These are phyloP conservation scores for Saccharomycopsis crataegensis DNA, from an alignment of 1,139 yeast genomes.

Conservation along the genomic window DNA sequence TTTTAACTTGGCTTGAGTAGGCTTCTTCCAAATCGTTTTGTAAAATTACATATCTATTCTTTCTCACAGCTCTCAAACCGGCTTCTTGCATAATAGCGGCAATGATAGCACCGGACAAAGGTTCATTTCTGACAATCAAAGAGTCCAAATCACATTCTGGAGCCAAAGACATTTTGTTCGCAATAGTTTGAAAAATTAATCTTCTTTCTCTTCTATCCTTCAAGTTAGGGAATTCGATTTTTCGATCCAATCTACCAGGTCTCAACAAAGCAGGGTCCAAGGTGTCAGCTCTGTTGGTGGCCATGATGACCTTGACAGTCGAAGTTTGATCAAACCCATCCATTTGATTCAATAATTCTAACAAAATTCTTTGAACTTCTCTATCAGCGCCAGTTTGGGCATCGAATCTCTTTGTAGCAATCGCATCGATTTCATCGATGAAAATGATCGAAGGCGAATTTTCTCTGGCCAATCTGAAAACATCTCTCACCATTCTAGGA, in stretches of 20 bases:
- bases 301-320: slow-evolving; percentile 97
- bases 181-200: slow-evolving; percentile 89
- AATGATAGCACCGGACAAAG: slow-evolving; percentile 93
- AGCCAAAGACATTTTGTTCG: slow-evolving; percentile 95
- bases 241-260: slow-evolving; percentile 98
- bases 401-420: slow-evolving; percentile 97
- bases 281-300: slow-evolving; percentile 97
- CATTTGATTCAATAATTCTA: slow-evolving; percentile 96
- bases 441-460: slow-evolving; percentile 95
- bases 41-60: slow-evolving; percentile 91
- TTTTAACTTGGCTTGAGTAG: slow-evolving; percentile 90
- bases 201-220: slow-evolving; percentile 98
- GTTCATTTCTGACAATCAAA: slow-evolving; percentile 90
- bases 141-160: slow-evolving; percentile 97
- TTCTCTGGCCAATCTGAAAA: slow-evolving; percentile 93
- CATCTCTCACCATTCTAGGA: slow-evolving; percentile 99
- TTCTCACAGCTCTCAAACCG: slow-evolving; percentile 95
- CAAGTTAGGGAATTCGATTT: slow-evolving; percentile 92
- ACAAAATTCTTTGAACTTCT: slow-evolving; percentile 95
- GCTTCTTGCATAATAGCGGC: slow-evolving; percentile 99
- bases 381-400: slow-evolving; percentile 99
- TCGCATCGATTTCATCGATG: slow-evolving; percentile 98
- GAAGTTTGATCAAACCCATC: slow-evolving; percentile 97
- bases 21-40: slow-evolving; percentile 98
- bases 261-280: slow-evolving; percentile 94